These are phyloP conservation scores for Podaxis rugospora DNA, from an alignment of 768 basidiomycete genomes.

Conservation along the genomic window DNA sequence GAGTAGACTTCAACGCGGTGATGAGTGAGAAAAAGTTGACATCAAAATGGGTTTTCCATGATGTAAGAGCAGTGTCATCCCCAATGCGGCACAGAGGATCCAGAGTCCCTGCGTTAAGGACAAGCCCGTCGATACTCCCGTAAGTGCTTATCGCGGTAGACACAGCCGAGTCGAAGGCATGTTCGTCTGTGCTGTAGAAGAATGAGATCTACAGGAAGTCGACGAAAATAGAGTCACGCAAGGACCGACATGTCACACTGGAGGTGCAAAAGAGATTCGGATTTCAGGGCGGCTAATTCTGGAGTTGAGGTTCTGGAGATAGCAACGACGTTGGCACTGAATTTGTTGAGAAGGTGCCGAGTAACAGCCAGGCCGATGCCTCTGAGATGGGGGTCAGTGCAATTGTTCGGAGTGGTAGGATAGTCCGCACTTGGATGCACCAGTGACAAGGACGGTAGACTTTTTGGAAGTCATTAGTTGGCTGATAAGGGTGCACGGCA, in stretches of 20 bases:
- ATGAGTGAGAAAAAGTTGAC: constrained; percentile 87
- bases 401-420: constrained; percentile 5
- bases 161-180: constrained; percentile 54
- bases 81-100: constrained; percentile 63
- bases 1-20: constrained; percentile 56
- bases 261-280: constrained; percentile 45
- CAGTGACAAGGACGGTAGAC: constrained; percentile 75
- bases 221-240: not conserved
- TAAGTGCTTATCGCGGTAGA: constrained; percentile 45
- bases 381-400: constrained; percentile 24
- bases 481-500: not conserved
- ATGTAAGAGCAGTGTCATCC: constrained; percentile 43
- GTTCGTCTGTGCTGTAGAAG: constrained; percentile 51
- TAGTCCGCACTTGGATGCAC: constrained; percentile 66
- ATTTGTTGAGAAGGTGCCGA: constrained; percentile 55
- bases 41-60: constrained; percentile 74
- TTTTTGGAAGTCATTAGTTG: constrained; percentile 19
- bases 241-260: constrained; percentile 74
- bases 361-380: constrained; percentile 79
- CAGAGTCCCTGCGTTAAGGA: constrained; percentile 82
- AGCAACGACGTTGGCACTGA: constrained; percentile 67
- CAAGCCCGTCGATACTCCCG: constrained; percentile 65
- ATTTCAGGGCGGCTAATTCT: constrained; percentile 52
- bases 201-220: constrained; percentile 7
- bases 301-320: constrained; percentile 66